A percentile compares a stretch with the other conserved stretches of the same genome.
phyloP scores from a whole-genome alignment of 2,329 filamentous ascomycete species.

The Trichoderma sp. region DNA sequence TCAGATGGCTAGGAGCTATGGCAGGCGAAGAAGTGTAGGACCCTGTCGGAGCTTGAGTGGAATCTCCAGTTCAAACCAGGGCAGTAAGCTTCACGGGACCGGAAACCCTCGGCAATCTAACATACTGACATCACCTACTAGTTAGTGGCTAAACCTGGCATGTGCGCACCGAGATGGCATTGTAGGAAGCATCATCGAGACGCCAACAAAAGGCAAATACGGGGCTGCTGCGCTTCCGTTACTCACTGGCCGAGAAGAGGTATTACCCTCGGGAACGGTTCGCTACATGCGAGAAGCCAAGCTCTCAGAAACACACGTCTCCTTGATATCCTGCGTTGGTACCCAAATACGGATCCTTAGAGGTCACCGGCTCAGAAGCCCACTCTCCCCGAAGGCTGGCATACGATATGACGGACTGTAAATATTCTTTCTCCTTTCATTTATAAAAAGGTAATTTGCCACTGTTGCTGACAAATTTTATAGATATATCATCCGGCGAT shows the following conservation, averaged over 20 bases:
- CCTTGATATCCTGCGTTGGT: slow-evolving; percentile 50
- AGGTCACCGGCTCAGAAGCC: slow-evolving; percentile 50
- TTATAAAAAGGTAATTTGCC: no score
- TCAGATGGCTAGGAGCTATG: slow-evolving; percentile 36
- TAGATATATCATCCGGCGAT: slow-evolving; percentile 51
- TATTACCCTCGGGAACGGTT: slow-evolving; percentile 33
- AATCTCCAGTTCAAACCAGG: slow-evolving; percentile 47
- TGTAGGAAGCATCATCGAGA: slow-evolving; percentile 44
- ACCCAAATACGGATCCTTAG: slow-evolving; percentile 52
- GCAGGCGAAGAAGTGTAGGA: slow-evolving; percentile 35
- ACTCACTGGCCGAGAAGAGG: slow-evolving; percentile 50
- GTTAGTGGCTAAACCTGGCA: slow-evolving; percentile 58
- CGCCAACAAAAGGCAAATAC: slow-evolving; percentile 46
- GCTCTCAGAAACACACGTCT: slow-evolving; percentile 46
- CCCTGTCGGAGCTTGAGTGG: slow-evolving; percentile 41
- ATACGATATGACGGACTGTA: slow-evolving; percentile 59
- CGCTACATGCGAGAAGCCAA: slow-evolving; percentile 47
- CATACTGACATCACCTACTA: slow-evolving; percentile 27
- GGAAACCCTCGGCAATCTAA: not conserved
- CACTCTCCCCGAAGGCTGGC: slow-evolving; percentile 50
- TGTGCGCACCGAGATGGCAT: slow-evolving; percentile 58
- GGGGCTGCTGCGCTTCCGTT: slow-evolving; percentile 50
- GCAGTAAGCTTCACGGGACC: slow-evolving; percentile 40
- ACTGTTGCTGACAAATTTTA: not conserved
- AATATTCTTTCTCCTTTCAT: slow-evolving; percentile 26